phyloP scores from a whole-genome alignment of 2,329 filamentous ascomycete genomes.

The Colletotrichum sp. region DNA sequence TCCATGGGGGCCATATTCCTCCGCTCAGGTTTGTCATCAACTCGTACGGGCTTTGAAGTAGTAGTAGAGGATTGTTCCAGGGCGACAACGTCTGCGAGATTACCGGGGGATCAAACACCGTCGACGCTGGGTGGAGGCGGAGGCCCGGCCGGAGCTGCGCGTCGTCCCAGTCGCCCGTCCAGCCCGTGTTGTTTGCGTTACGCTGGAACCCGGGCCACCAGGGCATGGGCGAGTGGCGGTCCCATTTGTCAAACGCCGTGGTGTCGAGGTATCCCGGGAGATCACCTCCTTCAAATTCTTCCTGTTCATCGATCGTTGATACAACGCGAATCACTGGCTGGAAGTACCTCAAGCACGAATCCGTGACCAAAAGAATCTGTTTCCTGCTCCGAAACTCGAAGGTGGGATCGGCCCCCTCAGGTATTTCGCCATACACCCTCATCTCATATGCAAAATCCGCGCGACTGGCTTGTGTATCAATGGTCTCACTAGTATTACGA shows the following conservation, averaged over 20 bases:
- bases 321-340: not conserved
- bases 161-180: not conserved
- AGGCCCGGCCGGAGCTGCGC: not conserved
- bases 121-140: not conserved
- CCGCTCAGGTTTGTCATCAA: not conserved
- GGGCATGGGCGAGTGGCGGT: slow-evolving; percentile 5
- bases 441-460: not conserved
- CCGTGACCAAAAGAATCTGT: slow-evolving; percentile 6
- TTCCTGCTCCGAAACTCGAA: not conserved
- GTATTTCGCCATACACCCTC: not conserved
- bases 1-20: not conserved
- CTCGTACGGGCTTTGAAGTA: not conserved
- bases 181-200: not conserved
- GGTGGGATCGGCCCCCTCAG: not conserved
- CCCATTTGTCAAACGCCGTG: not conserved
- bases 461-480: not conserved
- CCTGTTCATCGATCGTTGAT: not conserved
- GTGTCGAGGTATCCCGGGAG: not conserved
- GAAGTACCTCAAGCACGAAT: not conserved
- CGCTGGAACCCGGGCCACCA: slow-evolving; percentile 1
- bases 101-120: not conserved
- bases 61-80: not conserved
- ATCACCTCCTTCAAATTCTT: not conserved
- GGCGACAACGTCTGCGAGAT: not conserved
- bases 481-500: accelerated